Conservation (phyloP, 1,139 yeast species). For the Candida sp. region DNA sequence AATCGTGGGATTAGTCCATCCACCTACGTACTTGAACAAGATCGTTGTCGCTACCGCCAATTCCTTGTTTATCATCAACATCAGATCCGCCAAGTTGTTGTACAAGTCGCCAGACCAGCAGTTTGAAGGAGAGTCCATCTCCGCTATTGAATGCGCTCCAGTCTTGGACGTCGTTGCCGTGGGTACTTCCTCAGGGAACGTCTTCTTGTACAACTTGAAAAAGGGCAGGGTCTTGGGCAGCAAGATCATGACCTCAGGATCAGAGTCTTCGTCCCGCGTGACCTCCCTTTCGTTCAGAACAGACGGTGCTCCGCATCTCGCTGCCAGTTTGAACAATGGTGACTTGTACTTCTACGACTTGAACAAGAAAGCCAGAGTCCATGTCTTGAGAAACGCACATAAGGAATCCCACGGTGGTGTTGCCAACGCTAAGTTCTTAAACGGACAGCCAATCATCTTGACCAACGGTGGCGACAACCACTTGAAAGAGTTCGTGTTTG, state of each 20-base stretch:
- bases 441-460: conserved; percentile 93
- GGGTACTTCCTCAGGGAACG: conserved; percentile 74
- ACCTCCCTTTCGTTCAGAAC: conserved; percentile 88
- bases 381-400: conserved; percentile 76
- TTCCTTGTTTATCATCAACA: conserved; percentile 66
- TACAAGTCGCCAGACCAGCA: conserved; percentile 51
- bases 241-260: conserved; percentile 65
- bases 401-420: conserved; percentile 80
- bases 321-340: conserved; percentile 80
- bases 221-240: conserved; percentile 58
- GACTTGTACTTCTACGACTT: conserved; percentile 88
- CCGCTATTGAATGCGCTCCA: conserved; percentile 82
- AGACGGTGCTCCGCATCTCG: conserved; percentile 87
- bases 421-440: conserved; percentile 74
- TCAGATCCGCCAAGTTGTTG: conserved; percentile 77
- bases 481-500: conserved; percentile 91
- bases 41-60: conserved; percentile 75
- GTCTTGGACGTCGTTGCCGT: conserved; percentile 83
- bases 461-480: conserved; percentile 94
- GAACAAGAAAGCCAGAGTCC: conserved; percentile 72
- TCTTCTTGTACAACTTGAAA: conserved; percentile 68
- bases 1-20: conserved; percentile 74
- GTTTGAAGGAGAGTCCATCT: conserved; percentile 39
- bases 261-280: conserved; percentile 50
- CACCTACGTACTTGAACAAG: conserved; percentile 93